A percentile compares a stretch with the other conserved stretches of the same genome.
Evolutionary conservation across 139 green algal genomes (phyloP).

Genomic region (Trebouxia sp.): DNA sequence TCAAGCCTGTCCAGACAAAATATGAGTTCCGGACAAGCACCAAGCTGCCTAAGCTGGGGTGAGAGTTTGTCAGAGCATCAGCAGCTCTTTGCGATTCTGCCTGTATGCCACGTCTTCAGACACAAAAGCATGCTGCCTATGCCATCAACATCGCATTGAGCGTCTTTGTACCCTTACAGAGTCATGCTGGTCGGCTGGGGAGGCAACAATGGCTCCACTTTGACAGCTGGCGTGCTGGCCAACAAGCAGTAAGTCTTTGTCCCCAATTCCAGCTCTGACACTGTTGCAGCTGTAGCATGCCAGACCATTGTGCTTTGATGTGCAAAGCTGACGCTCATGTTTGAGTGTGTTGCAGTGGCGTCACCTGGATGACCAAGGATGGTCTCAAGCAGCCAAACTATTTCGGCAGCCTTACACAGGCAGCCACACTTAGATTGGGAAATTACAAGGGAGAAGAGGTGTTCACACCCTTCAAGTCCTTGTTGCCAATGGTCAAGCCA

Average conservation of each 20-base stretch:
- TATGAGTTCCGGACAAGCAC: conserved; percentile 88
- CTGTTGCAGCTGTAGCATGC: neutral
- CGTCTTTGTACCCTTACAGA: conserved; percentile 53
- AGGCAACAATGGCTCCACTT: conserved; percentile 98
- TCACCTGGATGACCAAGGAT: conserved; percentile 99
- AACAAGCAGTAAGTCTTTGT: conserved; percentile 92
- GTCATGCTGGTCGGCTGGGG: conserved; percentile 98
- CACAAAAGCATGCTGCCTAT: neutral
- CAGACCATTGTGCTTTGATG: no score
- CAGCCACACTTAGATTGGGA: conserved; percentile 91
- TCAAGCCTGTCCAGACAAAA: conserved; percentile 68
- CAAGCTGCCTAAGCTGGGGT: conserved; percentile 94
- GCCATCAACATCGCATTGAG: neutral
- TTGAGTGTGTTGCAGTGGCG: conserved; percentile 68
- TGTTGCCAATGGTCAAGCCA: conserved; percentile 94
- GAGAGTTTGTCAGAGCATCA: neutral
- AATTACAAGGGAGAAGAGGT: conserved; percentile 96
- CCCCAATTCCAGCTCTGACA: neutral
- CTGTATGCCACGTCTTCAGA: neutral
- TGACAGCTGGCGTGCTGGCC: conserved; percentile 93
- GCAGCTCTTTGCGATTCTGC: neutral
- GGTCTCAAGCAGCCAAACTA: conserved; percentile 97
- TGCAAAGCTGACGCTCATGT: no score
- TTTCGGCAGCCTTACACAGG: conserved; percentile 95
- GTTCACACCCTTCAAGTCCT: conserved; percentile 87